phyloP scores from a whole-genome alignment of 2,329 filamentous ascomycete genomes.

The Neofusicoccum sp. region DNA sequence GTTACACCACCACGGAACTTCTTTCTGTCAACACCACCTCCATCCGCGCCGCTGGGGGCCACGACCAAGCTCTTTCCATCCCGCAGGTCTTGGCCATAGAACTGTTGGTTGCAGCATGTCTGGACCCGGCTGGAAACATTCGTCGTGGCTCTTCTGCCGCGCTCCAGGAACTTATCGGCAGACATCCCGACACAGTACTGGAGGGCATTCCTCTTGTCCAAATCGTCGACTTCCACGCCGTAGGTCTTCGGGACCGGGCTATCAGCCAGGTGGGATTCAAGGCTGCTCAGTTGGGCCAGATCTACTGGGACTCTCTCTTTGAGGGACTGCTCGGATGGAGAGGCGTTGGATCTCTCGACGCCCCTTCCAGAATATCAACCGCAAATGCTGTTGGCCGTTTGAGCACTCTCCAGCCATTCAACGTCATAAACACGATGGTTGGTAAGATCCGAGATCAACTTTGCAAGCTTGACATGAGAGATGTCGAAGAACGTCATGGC shows the following conservation, averaged over 20 bases:
- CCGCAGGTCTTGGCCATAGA: slow-evolving; percentile 78
- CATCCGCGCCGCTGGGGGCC: slow-evolving; percentile 40
- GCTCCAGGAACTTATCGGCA: slow-evolving; percentile 87
- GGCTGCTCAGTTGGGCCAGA: slow-evolving; percentile 62
- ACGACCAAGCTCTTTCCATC: slow-evolving; percentile 46
- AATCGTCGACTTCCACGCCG: slow-evolving; percentile 86
- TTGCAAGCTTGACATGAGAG: slow-evolving; percentile 50
- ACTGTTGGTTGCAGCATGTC: slow-evolving; percentile 74
- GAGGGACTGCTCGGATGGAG: slow-evolving; percentile 78
- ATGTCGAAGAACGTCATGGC: slow-evolving; percentile 70
- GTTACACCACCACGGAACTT: slow-evolving; percentile 80
- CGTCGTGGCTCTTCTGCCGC: slow-evolving; percentile 88
- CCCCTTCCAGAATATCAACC: slow-evolving; percentile 68
- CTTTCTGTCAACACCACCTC: slow-evolving; percentile 54
- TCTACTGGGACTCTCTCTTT: slow-evolving; percentile 68
- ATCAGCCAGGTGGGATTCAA: slow-evolving; percentile 72
- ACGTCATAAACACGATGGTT: slow-evolving; percentile 38
- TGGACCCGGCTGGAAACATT: slow-evolving; percentile 92
- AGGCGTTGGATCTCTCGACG: slow-evolving; percentile 78
- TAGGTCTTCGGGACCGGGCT: slow-evolving; percentile 81
- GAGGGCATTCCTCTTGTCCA: slow-evolving; percentile 86
- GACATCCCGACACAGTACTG: slow-evolving; percentile 80
- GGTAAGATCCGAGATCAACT: slow-evolving; percentile 47
- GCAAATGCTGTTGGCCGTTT: slow-evolving; percentile 67
- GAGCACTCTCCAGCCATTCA: slow-evolving; percentile 37